phyloP scores from a whole-genome alignment of 2,329 filamentous ascomycete species.

The Colletotrichum brevisporum region DNA sequence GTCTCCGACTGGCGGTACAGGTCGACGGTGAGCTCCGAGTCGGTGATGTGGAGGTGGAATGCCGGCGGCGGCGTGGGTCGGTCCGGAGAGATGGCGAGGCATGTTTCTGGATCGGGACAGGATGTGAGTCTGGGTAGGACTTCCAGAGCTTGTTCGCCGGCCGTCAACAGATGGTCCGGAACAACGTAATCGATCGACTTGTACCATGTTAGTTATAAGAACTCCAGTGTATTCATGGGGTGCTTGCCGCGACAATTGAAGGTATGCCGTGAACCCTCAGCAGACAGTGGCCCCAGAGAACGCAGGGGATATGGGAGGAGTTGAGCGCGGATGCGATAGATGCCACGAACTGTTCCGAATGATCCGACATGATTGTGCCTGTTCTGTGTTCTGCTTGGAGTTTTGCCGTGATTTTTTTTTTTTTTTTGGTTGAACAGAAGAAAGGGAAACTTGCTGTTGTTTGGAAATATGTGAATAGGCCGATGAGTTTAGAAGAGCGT shows the following conservation, averaged over 20 bases:
- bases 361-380: slow-evolving; percentile 2
- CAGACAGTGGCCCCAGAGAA: slow-evolving; percentile 45
- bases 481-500: background rate
- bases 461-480: background rate
- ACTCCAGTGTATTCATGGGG: background rate
- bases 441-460: too few relatives aligned
- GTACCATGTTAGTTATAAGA: background rate
- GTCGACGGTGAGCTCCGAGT: slow-evolving; percentile 42
- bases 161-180: slow-evolving; percentile 40
- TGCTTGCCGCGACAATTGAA: slow-evolving; percentile 42
- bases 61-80: slow-evolving; percentile 41
- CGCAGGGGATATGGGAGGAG: slow-evolving; percentile 41
- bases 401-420: background rate
- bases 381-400: background rate
- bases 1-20: slow-evolving; percentile 45
- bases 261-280: slow-evolving; percentile 44
- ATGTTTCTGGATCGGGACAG: slow-evolving; percentile 39
- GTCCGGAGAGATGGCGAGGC: slow-evolving; percentile 37
- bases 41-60: slow-evolving; percentile 20
- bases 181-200: slow-evolving; percentile 45
- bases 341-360: slow-evolving; percentile 36
- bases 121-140: slow-evolving; percentile 25
- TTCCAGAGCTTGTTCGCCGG: slow-evolving; percentile 34
- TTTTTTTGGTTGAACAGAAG: too few relatives aligned
- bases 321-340: slow-evolving; percentile 42